Conservation (phyloP, 495 filamentous ascomycete species). For the Eremomyces bilateralis region DNA sequence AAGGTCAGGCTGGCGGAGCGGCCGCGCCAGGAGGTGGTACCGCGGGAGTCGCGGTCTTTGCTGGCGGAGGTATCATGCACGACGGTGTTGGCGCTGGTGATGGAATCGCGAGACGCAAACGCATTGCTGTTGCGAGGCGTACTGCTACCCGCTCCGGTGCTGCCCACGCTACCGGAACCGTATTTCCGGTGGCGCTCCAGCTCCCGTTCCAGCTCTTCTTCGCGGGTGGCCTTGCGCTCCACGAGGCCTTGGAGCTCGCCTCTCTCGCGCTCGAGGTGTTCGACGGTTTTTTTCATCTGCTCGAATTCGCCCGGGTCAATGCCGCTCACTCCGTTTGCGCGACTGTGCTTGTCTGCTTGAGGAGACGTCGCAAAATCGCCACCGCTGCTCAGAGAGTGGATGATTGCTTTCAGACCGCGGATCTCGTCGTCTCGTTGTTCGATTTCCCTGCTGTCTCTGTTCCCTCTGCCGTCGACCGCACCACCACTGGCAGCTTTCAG, state of each 20-base stretch:
- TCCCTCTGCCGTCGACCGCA: slow-evolving; percentile 28
- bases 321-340: slow-evolving; percentile 14
- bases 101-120: slow-evolving; percentile 19
- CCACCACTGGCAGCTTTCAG: slow-evolving; percentile 30
- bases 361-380: slow-evolving; percentile 18
- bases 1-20: slow-evolving; percentile 3
- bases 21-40: slow-evolving; percentile 28
- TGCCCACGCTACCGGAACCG: slow-evolving; percentile 5
- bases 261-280: slow-evolving; percentile 54
- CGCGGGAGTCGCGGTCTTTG: slow-evolving; percentile 35
- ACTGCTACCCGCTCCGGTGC: background rate
- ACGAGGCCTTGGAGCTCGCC: slow-evolving; percentile 47
- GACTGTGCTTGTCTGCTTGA: slow-evolving; percentile 6
- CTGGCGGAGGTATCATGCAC: slow-evolving; percentile 26
- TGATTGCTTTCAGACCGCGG: slow-evolving; percentile 87
- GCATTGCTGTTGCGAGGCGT: slow-evolving; percentile 6
- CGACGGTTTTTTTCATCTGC: slow-evolving; percentile 31
- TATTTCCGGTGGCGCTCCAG: slow-evolving; percentile 36
- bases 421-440: slow-evolving; percentile 97
- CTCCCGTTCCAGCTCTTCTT: slow-evolving; percentile 81
- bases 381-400: slow-evolving; percentile 67
- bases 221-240: slow-evolving; percentile 49
- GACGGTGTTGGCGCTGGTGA: slow-evolving; percentile 20
- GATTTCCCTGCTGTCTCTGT: slow-evolving; percentile 42
- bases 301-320: slow-evolving; percentile 29